Conservation (phyloP, 2,329 filamentous ascomycete genomes). For the Monosporascus sp. region DNA sequence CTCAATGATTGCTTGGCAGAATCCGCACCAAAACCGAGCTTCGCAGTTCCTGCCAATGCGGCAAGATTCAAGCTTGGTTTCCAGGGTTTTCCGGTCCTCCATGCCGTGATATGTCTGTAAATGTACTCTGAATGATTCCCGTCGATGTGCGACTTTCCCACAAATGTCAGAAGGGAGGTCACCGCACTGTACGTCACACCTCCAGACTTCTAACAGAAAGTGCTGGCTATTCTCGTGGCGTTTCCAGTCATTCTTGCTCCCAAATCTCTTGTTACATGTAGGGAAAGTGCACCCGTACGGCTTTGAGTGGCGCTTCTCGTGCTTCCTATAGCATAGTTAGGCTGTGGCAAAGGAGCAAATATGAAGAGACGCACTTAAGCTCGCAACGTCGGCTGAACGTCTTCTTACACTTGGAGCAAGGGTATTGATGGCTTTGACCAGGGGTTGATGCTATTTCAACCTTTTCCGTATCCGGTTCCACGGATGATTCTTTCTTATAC, state of each 20-base stretch:
- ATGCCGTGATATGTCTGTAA: constrained; percentile 46
- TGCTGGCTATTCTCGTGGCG: constrained; percentile 82
- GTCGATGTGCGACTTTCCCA: constrained; percentile 51
- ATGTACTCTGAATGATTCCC: constrained; percentile 58
- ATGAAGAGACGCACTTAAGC: constrained; percentile 42
- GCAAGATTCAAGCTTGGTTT: constrained; percentile 44
- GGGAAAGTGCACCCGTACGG: constrained; percentile 78
- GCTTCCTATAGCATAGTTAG: constrained; percentile 57
- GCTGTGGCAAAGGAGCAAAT: neutral
- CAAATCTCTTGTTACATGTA: constrained; percentile 67
- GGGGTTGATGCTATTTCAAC: constrained; percentile 6
- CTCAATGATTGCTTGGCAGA: constrained; percentile 59
- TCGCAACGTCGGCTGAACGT: constrained; percentile 47
- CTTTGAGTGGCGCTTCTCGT: constrained; percentile 72
- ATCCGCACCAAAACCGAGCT: constrained; percentile 79
- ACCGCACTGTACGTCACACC: constrained; percentile 47
- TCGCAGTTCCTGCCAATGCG: constrained; percentile 62
- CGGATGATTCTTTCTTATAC: constrained; percentile 17
- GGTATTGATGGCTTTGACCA: constrained; percentile 13
- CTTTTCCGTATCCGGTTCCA: constrained; percentile 4
- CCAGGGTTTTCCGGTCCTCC: constrained; percentile 25
- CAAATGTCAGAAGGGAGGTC: constrained; percentile 37
- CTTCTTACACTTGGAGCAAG: constrained; percentile 42
- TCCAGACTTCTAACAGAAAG: constrained; percentile 65
- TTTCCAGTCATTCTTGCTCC: constrained; percentile 95